These are phyloP conservation scores for Camellia oleifera DNA, from an alignment of 179 eudicot genomes.

Conservation along the genomic window DNA sequence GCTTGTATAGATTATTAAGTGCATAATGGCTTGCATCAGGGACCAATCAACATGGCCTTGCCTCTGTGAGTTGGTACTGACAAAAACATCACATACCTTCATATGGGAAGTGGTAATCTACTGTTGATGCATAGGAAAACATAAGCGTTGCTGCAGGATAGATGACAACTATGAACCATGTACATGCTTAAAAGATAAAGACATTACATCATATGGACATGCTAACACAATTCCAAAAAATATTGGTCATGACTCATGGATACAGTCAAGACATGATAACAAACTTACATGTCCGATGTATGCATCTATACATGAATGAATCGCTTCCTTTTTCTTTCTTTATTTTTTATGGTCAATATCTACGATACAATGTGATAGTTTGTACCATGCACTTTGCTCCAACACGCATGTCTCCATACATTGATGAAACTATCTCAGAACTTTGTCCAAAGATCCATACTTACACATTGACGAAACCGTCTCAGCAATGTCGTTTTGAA, in stretches of 20 bases:
- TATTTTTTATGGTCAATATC: neutral
- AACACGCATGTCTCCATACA: too few species aligned
- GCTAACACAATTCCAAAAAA: neutral
- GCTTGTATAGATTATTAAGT: neutral
- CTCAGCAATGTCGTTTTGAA: too few species aligned
- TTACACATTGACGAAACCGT: too few species aligned
- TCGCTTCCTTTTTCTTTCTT: neutral
- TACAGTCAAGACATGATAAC: neutral
- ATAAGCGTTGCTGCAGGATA: neutral
- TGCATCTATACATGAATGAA: neutral
- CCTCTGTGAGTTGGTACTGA: neutral
- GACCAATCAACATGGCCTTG: too few species aligned
- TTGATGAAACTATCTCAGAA: too few species aligned
- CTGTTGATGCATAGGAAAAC: neutral
- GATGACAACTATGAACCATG: neutral
- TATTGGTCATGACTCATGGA: neutral
- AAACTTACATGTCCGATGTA: neutral
- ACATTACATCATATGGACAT: neutral
- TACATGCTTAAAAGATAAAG: neutral
- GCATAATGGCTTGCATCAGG: too few species aligned
- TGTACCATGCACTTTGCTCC: too few species aligned
- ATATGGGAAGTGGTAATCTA: neutral
- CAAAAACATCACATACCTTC: neutral
- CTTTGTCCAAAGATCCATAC: too few species aligned
- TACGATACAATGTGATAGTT: too few species aligned